Percentiles rank a stretch among this genome's conserved stretches.
phyloP scores from a whole-genome alignment of 2,329 filamentous ascomycete genomes.

The Penicillium nordicum region DNA sequence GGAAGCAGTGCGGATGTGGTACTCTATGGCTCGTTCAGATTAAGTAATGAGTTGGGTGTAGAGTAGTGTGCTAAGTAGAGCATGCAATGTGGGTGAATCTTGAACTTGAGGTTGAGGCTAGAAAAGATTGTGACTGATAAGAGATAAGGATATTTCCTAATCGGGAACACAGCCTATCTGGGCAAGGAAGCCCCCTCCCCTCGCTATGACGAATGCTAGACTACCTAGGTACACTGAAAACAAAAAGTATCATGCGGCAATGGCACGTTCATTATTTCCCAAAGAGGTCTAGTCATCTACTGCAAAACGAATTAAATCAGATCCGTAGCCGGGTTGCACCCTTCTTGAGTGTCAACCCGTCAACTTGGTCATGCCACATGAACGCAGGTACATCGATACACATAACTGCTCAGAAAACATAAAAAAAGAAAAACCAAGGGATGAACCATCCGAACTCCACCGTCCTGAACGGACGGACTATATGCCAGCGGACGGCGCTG shows the following conservation, averaged over 20 bases:
- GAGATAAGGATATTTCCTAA: constrained; percentile 15
- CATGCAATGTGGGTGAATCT: background rate
- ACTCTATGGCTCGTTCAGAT: too few species aligned
- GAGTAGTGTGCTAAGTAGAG: background rate
- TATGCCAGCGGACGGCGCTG: constrained; percentile 32
- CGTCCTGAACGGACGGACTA: constrained; percentile 33
- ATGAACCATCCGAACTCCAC: constrained; percentile 39
- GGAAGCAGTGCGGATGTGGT: background rate
- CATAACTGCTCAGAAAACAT: constrained; percentile 24
- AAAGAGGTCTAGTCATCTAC: constrained; percentile 28
- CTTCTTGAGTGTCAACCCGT: constrained; percentile 25
- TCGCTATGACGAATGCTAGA: background rate
- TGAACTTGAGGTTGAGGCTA: background rate
- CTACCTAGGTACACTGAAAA: background rate
- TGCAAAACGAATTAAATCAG: constrained; percentile 25
- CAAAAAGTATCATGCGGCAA: constrained; percentile 20
- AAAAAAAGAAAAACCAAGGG: constrained; percentile 26
- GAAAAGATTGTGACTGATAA: constrained; percentile 13
- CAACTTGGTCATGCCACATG: constrained; percentile 33
- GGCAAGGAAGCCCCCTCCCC: background rate
- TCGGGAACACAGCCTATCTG: background rate
- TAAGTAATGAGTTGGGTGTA: background rate
- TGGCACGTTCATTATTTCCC: constrained; percentile 27
- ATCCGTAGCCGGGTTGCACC: constrained; percentile 25
- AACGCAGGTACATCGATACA: constrained; percentile 31